A percentile compares a stretch with the other conserved stretches of the same genome.
phyloP scores from a whole-genome alignment of 2,329 filamentous ascomycete genomes.

The Stagonosporopsis rhizophila region DNA sequence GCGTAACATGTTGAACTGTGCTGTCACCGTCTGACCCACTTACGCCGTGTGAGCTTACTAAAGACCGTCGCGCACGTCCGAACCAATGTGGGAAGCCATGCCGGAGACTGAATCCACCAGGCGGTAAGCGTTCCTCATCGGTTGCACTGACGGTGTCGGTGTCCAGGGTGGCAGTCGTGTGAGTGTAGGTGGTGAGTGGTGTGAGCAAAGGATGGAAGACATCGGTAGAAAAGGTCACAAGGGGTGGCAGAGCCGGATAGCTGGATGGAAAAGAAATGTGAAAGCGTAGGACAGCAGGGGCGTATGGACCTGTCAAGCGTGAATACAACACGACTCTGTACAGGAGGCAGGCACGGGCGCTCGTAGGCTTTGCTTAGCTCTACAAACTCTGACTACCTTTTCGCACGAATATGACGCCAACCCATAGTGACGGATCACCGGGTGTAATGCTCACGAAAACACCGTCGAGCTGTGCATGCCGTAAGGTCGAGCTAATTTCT shows the following conservation, averaged over 20 bases:
- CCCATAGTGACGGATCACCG: constrained; percentile 82
- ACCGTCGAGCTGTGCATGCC: constrained; percentile 82
- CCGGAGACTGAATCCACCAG: constrained; percentile 86
- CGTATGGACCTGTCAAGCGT: constrained; percentile 76
- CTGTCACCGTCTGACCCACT: constrained; percentile 40
- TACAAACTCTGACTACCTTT: constrained; percentile 66
- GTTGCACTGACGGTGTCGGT: constrained; percentile 82
- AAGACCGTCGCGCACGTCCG: constrained; percentile 51
- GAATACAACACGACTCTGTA: constrained; percentile 28
- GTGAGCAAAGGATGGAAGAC: constrained; percentile 95
- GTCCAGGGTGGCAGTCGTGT: constrained; percentile 76
- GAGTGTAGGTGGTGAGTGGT: constrained; percentile 92
- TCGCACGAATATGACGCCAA: constrained; percentile 88
- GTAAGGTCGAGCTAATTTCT: constrained; percentile 73
- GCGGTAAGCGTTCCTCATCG: constrained; percentile 82
- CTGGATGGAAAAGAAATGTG: constrained; percentile 83
- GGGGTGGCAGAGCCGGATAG: constrained; percentile 80
- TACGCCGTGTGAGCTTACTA: constrained; percentile 41
- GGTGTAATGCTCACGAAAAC: constrained; percentile 86
- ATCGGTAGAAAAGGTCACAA: constrained; percentile 88
- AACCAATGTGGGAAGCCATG: constrained; percentile 95
- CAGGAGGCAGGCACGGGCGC: constrained; percentile 15
- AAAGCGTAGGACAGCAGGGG: constrained; percentile 85
- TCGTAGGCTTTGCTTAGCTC: constrained; percentile 21
- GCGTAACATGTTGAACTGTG: constrained; percentile 28